phyloP scores from a whole-genome alignment of 129 eudicot species.

The Rutidosis leptorrhynchoides region DNA sequence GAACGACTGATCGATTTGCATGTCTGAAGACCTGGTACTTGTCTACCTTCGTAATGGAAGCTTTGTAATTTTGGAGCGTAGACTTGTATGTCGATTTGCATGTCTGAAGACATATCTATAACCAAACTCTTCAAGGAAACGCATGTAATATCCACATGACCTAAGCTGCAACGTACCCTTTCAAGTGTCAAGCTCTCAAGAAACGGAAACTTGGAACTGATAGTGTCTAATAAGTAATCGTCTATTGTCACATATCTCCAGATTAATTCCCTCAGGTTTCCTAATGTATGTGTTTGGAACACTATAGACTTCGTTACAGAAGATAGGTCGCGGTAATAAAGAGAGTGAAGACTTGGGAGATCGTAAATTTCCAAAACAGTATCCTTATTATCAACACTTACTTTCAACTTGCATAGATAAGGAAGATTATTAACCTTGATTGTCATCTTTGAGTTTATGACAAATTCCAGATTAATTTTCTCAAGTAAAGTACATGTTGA shows the following conservation, averaged over 20 bases:
- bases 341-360: slow-evolving; percentile 9
- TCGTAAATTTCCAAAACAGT: background rate
- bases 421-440: slow-evolving; percentile 2
- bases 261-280: background rate
- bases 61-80: too few relatives aligned
- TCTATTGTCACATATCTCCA: background rate
- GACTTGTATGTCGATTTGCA: too few relatives aligned
- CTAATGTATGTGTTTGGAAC: background rate
- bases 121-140: too few relatives aligned
- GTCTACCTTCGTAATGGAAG: too few relatives aligned
- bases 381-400: background rate
- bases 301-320: too few relatives aligned
- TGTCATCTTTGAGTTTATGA: background rate
- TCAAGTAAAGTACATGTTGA: too few relatives aligned
- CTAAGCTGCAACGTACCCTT: background rate
- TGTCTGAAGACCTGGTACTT: too few relatives aligned
- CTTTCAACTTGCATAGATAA: background rate
- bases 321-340: background rate
- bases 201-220: slow-evolving; percentile 2
- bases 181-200: slow-evolving; percentile 10
- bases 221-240: too few relatives aligned
- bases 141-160: too few relatives aligned
- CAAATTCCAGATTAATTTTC: background rate
- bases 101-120: too few relatives aligned
- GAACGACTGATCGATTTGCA: too few relatives aligned